Evolutionary conservation across 768 basidiomycete genomes (phyloP).

Genomic region (Calvatia gigantea): DNA sequence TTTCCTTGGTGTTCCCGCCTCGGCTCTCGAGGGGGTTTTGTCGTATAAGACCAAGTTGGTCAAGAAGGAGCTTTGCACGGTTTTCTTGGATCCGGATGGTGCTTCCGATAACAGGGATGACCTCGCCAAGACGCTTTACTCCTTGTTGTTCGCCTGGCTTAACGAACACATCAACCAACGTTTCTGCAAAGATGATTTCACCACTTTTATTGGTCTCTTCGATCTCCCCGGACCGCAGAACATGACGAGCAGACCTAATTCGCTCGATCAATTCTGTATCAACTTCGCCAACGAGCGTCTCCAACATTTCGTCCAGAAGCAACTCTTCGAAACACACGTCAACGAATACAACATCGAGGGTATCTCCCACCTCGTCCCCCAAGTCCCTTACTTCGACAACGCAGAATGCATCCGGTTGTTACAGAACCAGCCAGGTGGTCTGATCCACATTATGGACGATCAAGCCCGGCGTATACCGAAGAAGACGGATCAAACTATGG

Average conservation of each 20-base stretch:
- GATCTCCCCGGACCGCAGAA: slow-evolving; percentile 95
- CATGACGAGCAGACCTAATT: slow-evolving; percentile 82
- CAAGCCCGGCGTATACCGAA: slow-evolving; percentile 83
- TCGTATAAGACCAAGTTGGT: slow-evolving; percentile 92
- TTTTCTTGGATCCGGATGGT: slow-evolving; percentile 93
- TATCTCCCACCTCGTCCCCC: slow-evolving; percentile 64
- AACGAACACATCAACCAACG: slow-evolving; percentile 96
- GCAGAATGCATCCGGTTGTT: slow-evolving; percentile 84
- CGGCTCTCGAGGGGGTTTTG: slow-evolving; percentile 72
- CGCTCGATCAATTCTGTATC: slow-evolving; percentile 93
- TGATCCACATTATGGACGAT: slow-evolving; percentile 98
- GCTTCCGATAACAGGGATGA: slow-evolving; percentile 93
- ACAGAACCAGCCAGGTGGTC: slow-evolving; percentile 82
- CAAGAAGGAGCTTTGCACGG: slow-evolving; percentile 95
- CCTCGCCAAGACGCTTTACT: slow-evolving; percentile 90
- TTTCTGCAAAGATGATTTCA: slow-evolving; percentile 90
- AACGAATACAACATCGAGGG: slow-evolving; percentile 85
- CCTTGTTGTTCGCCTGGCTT: slow-evolving; percentile 92
- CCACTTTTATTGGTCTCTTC: slow-evolving; percentile 88
- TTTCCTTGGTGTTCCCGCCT: slow-evolving; percentile 79
- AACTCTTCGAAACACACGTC: slow-evolving; percentile 76
- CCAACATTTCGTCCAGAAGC: slow-evolving; percentile 77
- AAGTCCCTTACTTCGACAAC: slow-evolving; percentile 85
- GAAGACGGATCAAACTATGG: slow-evolving; percentile 92
- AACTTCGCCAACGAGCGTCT: slow-evolving; percentile 95